Percentiles rank a stretch among this genome's conserved stretches.
Conservation (phyloP, 768 basidiomycete species). For the Hysterangium stoloniferum region DNA sequence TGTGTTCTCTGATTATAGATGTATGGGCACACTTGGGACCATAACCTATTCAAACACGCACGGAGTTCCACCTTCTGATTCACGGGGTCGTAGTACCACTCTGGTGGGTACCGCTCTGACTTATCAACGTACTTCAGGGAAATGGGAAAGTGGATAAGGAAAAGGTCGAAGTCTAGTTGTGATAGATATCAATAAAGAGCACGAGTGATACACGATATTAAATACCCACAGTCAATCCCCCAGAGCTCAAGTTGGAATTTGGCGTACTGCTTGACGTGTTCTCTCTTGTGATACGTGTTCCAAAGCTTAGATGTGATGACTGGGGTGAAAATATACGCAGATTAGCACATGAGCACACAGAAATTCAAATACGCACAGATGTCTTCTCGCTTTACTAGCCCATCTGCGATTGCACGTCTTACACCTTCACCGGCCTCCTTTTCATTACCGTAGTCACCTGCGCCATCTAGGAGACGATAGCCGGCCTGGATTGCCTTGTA, state of each 20-base stretch:
- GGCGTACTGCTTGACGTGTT: constrained; percentile 44
- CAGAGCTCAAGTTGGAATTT: constrained; percentile 68
- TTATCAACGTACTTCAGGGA: constrained; percentile 77
- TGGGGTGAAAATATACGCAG: constrained; percentile 20
- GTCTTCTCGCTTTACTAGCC: constrained; percentile 82
- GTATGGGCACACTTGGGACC: background rate
- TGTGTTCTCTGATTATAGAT: constrained; percentile 41
- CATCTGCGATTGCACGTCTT: constrained; percentile 67
- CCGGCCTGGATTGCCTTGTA: constrained; percentile 82
- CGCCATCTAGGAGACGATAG: constrained; percentile 81
- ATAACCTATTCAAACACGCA: constrained; percentile 23
- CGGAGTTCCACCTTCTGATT: constrained; percentile 48
- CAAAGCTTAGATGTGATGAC: constrained; percentile 89
- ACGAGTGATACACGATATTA: constrained; percentile 16
- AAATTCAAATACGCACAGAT: constrained; percentile 44
- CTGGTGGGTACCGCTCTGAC: constrained; percentile 66
- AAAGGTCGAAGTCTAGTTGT: constrained; percentile 55
- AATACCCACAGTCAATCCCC: constrained; percentile 60
- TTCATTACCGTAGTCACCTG: constrained; percentile 86
- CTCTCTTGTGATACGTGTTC: constrained; percentile 75
- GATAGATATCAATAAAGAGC: background rate
- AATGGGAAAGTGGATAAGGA: constrained; percentile 81
- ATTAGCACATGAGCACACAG: background rate
- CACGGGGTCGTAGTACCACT: constrained; percentile 71
- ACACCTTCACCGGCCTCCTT: constrained; percentile 78